Base-by-base conservation (phyloP, 805 yeast genomes). In the Barnettozyma pratensis region DNA sequence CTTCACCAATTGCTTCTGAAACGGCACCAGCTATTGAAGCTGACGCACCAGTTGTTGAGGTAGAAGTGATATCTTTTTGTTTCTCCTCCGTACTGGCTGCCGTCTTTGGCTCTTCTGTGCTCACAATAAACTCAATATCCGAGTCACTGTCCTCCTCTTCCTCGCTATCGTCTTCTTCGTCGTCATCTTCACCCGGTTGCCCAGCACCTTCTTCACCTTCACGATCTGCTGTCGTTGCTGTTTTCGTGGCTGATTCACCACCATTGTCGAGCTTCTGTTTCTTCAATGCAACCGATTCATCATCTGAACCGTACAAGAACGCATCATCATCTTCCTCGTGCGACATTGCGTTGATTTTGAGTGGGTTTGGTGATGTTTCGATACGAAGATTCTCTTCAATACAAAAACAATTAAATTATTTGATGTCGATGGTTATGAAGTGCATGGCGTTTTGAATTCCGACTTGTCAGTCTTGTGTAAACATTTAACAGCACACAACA, bases 51-150 rank as follows among this genome's bases (percentile, higher is more conserved):
- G 60, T 48, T 8, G 44, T 35, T 6, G 42, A n/a, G 19, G 19
- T 19, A 3, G 19, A 19, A 19, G 19, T 19, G 3, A 3, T 19
- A 19, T 35, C 36, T 8, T 31, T 27, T 32, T 7, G 28, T 7
- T 36, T 36, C 47, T 44, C 45, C n/a, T 58, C 45, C n/a, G 63
- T 39, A 10, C 58, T 49, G 5, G 59, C 47, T 6, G 58, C 45
- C 2, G 59, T 42, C 14, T 53, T 58, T 6, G 53, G 47, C 42
- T 53, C 58, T 44, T 71, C 72, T 27, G 65, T 63, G 39, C 83
- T 84, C 44, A 91, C 85, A 42, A 91, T 85, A 61, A 92, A 86
- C 65, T 91, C 97, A 35, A 91, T 79, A 59, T 87, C 94, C 47
- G 82, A 84, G 51, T 78, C 85, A 30, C 65, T 58, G 37, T 74